Percentiles rank a stretch among this genome's conserved stretches.
Evolutionary conservation across 768 basidiomycete species (phyloP).

Genomic region (Piloderma croceum): DNA sequence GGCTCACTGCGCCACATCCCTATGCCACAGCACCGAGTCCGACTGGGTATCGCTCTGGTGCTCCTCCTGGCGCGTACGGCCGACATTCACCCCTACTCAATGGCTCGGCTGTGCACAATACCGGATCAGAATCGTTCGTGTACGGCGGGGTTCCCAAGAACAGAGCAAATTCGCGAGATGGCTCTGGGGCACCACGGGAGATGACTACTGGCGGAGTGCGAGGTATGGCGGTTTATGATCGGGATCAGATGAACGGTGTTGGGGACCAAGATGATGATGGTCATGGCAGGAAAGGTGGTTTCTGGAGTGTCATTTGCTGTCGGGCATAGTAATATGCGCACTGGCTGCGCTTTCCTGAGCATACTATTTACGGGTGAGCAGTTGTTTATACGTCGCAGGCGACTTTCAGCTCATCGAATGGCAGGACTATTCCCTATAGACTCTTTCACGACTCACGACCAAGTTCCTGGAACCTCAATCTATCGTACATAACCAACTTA

Average conservation of each 20-base stretch:
- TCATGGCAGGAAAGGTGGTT: constrained; percentile 55
- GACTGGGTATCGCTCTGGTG: constrained; percentile 46
- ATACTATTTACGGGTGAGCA: too few relatives aligned
- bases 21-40: constrained; percentile 63
- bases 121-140: constrained; percentile 62
- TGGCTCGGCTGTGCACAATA: constrained; percentile 36
- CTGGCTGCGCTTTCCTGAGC: background rate
- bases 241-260: constrained; percentile 54
- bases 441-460: too few relatives aligned
- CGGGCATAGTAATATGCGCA: constrained; percentile 38
- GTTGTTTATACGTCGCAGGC: too few relatives aligned
- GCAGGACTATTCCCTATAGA: too few relatives aligned
- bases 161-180: constrained; percentile 47
- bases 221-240: constrained; percentile 62
- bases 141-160: constrained; percentile 53
- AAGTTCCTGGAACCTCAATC: too few relatives aligned
- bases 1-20: constrained; percentile 58
- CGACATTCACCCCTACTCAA: constrained; percentile 43
- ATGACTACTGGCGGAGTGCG: constrained; percentile 30
- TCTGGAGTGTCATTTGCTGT: constrained; percentile 67
- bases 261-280: constrained; percentile 63
- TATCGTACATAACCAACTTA: too few relatives aligned
- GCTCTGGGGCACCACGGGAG: constrained; percentile 39
- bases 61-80: constrained; percentile 41
- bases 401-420: too few relatives aligned